Conservation (phyloP, 2,329 filamentous ascomycete species). For the Coniochaeta pulveracea region DNA sequence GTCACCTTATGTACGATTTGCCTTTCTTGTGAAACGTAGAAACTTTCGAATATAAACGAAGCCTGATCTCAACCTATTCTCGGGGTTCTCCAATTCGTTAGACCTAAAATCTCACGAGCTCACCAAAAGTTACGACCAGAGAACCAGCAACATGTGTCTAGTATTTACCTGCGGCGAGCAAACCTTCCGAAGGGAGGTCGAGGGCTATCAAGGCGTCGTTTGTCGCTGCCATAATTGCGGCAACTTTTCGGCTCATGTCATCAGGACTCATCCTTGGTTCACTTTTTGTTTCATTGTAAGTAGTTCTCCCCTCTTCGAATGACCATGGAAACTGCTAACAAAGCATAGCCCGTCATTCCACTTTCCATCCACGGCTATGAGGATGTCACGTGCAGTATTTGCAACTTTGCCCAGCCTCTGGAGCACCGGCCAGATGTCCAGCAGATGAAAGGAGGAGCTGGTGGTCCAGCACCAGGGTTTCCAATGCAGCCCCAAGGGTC, state of each 20-base stretch:
- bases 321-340: not conserved
- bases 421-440: slow-evolving; percentile 44
- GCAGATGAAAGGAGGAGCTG: slow-evolving; percentile 32
- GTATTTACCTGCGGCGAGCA: slow-evolving; percentile 52
- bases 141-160: slow-evolving; percentile 39
- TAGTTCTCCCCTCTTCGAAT: slow-evolving; percentile 7
- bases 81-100: too few relatives aligned
- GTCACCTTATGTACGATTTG: too few relatives aligned
- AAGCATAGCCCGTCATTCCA: slow-evolving; percentile 52
- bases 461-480: slow-evolving; percentile 16
- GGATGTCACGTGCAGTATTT: slow-evolving; percentile 64
- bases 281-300: slow-evolving; percentile 66
- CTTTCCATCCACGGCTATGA: slow-evolving; percentile 56
- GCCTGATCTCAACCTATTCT: too few relatives aligned
- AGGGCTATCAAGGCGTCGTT: slow-evolving; percentile 49
- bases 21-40: too few relatives aligned
- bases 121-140: too few relatives aligned
- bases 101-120: too few relatives aligned
- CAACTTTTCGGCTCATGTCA: slow-evolving; percentile 48
- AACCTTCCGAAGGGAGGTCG: slow-evolving; percentile 46
- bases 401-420: slow-evolving; percentile 62
- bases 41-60: too few relatives aligned
- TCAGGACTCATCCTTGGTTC: slow-evolving; percentile 61
- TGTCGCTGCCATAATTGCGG: slow-evolving; percentile 58
- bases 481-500: slow-evolving; percentile 21